Evolutionary conservation across 2,329 filamentous ascomycete genomes (phyloP).

Genomic region (Colletotrichum aenigma): DNA sequence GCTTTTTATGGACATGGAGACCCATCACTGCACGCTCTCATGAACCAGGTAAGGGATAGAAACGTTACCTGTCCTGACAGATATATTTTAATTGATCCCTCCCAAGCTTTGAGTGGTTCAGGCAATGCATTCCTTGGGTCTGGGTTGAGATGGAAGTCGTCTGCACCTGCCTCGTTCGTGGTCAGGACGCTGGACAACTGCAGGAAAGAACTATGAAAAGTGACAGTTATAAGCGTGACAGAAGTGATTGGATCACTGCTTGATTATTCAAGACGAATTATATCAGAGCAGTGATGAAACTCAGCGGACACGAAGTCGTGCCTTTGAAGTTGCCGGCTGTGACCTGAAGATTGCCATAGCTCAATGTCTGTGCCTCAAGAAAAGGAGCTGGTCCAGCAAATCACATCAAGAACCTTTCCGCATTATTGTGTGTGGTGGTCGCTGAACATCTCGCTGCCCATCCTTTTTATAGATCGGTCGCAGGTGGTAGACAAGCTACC

Average conservation of each 20-base stretch:
- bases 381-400: background rate
- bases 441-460: rapidly evolving
- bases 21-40: background rate
- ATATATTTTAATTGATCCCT: too few species aligned
- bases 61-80: too few species aligned
- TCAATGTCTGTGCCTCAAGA: background rate
- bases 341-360: rapidly evolving
- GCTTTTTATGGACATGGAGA: background rate
- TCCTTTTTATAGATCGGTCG: rapidly evolving
- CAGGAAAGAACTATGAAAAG: too few species aligned
- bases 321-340: rapidly evolving
- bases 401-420: too few species aligned
- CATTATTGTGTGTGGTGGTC: background rate
- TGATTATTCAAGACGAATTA: background rate
- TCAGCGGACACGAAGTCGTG: rapidly evolving
- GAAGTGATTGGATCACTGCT: rapidly evolving
- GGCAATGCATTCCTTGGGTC: too few species aligned
- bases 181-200: too few species aligned
- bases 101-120: too few species aligned
- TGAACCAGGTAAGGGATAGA: rapidly evolving
- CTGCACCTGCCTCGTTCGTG: rapidly evolving
- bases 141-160: rapidly evolving
- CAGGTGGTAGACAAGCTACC: rapidly evolving
- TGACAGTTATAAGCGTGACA: rapidly evolving
- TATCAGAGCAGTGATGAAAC: background rate